These are phyloP conservation scores for Termitomyces sp. DNA, from an alignment of 768 basidiomycete genomes.

Conservation along the genomic window DNA sequence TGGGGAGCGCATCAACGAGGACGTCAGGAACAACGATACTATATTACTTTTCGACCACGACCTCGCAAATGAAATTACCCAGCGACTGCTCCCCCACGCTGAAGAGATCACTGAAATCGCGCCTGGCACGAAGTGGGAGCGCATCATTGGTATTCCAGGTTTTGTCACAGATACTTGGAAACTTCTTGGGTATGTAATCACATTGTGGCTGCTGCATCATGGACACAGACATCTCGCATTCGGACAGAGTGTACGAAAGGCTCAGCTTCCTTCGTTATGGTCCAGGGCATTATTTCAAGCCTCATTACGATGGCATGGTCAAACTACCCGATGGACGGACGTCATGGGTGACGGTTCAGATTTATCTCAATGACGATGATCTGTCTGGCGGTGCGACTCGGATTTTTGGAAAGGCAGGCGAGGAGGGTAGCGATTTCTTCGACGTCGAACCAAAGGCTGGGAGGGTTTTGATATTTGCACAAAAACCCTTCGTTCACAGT, in stretches of 20 bases:
- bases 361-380: conserved; percentile 36
- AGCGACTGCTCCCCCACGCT: conserved; percentile 26
- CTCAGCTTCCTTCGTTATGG: conserved; percentile 40
- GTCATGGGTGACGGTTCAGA: conserved; percentile 35
- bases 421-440: conserved; percentile 15
- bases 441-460: no score
- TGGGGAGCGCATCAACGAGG: conserved; percentile 19
- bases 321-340: conserved; percentile 30
- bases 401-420: conserved; percentile 20
- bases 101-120: conserved; percentile 24
- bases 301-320: conserved; percentile 32
- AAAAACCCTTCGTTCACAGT: no score
- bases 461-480: no score
- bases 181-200: conserved; percentile 22
- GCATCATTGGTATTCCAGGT: conserved; percentile 23
- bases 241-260: conserved; percentile 33
- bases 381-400: conserved; percentile 36
- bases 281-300: conserved; percentile 34
- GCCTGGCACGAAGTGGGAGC: conserved; percentile 24
- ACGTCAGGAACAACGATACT: conserved; percentile 31
- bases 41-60: conserved; percentile 25
- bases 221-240: not conserved
- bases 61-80: conserved; percentile 21
- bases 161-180: conserved; percentile 27
- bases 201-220: not conserved